Conservation (phyloP, 108 stramenopile species). For the Nitzschia inconspicua region DNA sequence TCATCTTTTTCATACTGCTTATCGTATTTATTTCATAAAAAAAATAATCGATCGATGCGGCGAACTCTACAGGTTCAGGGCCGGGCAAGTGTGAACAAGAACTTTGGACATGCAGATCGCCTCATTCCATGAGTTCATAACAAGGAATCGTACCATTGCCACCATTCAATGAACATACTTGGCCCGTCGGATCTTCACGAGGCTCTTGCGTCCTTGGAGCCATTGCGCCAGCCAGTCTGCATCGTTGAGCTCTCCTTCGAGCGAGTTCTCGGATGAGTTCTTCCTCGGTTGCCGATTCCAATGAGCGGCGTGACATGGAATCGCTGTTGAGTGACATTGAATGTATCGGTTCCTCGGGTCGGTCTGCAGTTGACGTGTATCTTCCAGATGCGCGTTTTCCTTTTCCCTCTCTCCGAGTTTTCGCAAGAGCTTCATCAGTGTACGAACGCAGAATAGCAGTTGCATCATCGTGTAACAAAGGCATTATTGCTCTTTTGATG, state of each 20-base stretch:
- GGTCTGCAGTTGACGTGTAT: neutral
- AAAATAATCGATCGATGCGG: neutral
- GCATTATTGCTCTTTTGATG: constrained; percentile 58
- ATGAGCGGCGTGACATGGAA: neutral
- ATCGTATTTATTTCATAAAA: neutral
- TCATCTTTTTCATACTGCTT: constrained; percentile 2
- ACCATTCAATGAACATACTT: constrained; percentile 72
- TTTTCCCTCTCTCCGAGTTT: constrained; percentile 59
- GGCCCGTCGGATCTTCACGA: constrained; percentile 61
- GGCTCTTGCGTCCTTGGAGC: constrained; percentile 24
- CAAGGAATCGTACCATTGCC: constrained; percentile 76
- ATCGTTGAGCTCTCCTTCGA: constrained; percentile 58
- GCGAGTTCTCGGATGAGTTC: constrained; percentile 74
- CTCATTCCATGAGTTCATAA: constrained; percentile 73
- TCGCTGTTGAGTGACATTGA: neutral
- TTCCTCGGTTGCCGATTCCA: constrained; percentile 65
- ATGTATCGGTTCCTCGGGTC: neutral
- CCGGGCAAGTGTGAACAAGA: neutral
- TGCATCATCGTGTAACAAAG: constrained; percentile 82
- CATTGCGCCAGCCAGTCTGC: constrained; percentile 64
- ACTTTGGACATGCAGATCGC: neutral
- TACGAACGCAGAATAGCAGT: constrained; percentile 77
- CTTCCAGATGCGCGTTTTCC: constrained; percentile 3
- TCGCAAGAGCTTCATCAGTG: constrained; percentile 75
- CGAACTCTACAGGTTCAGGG: neutral